Percentiles rank a stretch among this genome's conserved stretches.
Conservation (phyloP, 2,329 filamentous ascomycete genomes). For the Calonectria pteridis region DNA sequence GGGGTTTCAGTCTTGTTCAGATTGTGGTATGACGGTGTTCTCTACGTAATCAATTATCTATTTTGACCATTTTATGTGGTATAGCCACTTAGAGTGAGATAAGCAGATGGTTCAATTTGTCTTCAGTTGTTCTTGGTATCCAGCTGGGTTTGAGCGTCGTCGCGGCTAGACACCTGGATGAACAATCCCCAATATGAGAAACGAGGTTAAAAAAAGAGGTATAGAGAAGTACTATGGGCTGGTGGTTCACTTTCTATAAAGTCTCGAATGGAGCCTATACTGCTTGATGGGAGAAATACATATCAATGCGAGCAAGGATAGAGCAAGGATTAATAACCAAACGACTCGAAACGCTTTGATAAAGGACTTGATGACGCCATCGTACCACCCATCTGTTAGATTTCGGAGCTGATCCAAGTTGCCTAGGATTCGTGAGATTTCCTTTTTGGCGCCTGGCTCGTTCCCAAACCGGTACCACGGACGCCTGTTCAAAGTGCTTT, state of each 20-base stretch:
- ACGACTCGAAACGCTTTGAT: slow-evolving; percentile 20
- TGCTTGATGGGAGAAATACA: slow-evolving; percentile 17
- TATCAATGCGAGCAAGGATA: slow-evolving; percentile 17
- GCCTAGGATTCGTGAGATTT: slow-evolving; percentile 12
- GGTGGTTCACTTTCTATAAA: slow-evolving; percentile 1
- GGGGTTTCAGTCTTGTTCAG: background rate
- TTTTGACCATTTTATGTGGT: background rate
- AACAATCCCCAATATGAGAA: too few relatives aligned
- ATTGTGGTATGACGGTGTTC: too few relatives aligned
- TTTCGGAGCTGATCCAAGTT: background rate
- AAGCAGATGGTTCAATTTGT: too few relatives aligned
- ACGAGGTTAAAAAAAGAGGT: too few relatives aligned
- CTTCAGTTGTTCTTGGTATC: too few relatives aligned
- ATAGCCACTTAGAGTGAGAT: too few relatives aligned
- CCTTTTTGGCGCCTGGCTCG: background rate
- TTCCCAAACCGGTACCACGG: slow-evolving; percentile 8
- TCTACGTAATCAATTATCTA: background rate
- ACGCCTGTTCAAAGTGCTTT: background rate
- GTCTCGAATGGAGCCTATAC: slow-evolving; percentile 10
- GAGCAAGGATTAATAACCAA: slow-evolving; percentile 7
- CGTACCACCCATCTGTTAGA: slow-evolving; percentile 11
- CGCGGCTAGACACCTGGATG: too few relatives aligned
- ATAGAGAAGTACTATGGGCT: too few relatives aligned
- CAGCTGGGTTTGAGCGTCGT: too few relatives aligned
- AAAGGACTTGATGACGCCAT: slow-evolving; percentile 10